Evolutionary conservation across 495 filamentous ascomycete species (phyloP).

Genomic region (Daldinia concentrica): DNA sequence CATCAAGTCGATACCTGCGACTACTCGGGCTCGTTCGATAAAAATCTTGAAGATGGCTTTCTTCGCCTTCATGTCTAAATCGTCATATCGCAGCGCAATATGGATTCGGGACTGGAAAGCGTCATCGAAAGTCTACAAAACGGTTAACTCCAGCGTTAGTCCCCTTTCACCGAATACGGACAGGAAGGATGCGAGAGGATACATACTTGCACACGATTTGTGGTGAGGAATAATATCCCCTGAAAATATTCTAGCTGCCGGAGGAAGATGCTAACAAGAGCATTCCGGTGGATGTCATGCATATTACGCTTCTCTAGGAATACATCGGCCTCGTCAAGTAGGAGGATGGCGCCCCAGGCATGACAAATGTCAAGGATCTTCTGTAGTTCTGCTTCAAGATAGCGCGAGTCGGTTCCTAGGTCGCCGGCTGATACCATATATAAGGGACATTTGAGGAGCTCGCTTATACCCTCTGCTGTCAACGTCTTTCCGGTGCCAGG

Average conservation of each 20-base stretch:
- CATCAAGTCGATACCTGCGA: constrained; percentile 67
- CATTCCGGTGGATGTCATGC: constrained; percentile 63
- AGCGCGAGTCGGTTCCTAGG: constrained; percentile 58
- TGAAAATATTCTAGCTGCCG: constrained; percentile 64
- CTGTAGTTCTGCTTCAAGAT: constrained; percentile 61
- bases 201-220: constrained; percentile 72
- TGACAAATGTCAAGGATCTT: constrained; percentile 61
- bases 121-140: constrained; percentile 69
- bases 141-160: constrained; percentile 55
- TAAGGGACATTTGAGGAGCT: constrained; percentile 60
- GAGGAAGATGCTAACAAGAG: constrained; percentile 65
- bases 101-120: constrained; percentile 70
- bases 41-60: constrained; percentile 90
- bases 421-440: constrained; percentile 66
- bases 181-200: constrained; percentile 66
- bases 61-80: constrained; percentile 77
- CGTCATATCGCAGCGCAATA: constrained; percentile 80
- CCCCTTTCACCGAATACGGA: constrained; percentile 62
- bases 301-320: constrained; percentile 69
- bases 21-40: constrained; percentile 70
- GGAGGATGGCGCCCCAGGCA: constrained; percentile 63
- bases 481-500: constrained; percentile 69
- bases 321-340: constrained; percentile 75
- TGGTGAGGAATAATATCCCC: constrained; percentile 70
- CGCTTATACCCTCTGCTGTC: constrained; percentile 65